Percentiles rank a stretch among this genome's conserved stretches.
Evolutionary conservation across 805 yeast species (phyloP).

Genomic region (Saturnispora sekii): DNA sequence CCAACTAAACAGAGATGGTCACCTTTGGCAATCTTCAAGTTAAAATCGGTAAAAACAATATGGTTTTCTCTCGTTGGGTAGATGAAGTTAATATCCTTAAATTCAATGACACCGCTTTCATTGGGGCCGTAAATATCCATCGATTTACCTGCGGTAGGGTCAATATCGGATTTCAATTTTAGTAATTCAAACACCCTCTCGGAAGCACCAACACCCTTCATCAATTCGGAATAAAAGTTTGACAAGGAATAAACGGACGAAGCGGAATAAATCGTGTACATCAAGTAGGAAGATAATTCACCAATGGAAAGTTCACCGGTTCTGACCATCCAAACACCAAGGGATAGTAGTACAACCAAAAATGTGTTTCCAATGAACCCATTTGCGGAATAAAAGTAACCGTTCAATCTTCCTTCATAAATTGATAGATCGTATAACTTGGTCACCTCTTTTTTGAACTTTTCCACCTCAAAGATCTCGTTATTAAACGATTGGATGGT

Average conservation of each 20-base stretch:
- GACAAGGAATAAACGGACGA: constrained; percentile 87
- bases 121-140: constrained; percentile 17
- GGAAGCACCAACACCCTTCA: constrained; percentile 98
- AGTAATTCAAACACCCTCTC: constrained; percentile 81
- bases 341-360: constrained; percentile 61
- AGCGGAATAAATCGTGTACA: constrained; percentile 93
- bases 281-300: constrained; percentile 83
- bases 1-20: constrained; percentile 90
- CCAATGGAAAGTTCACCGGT: constrained; percentile 74
- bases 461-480: constrained; percentile 65
- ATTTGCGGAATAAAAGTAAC: constrained; percentile 66
- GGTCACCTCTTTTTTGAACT: constrained; percentile 64
- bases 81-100: constrained; percentile 54
- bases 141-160: constrained; percentile 52
- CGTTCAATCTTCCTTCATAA: constrained; percentile 71
- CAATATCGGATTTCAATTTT: constrained; percentile 65
- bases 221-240: constrained; percentile 82
- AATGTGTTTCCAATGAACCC: constrained; percentile 80
- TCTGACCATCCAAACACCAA: constrained; percentile 77
- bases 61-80: constrained; percentile 82
- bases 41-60: constrained; percentile 50
- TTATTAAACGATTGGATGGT: constrained; percentile 90
- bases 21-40: constrained; percentile 60
- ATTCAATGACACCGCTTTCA: constrained; percentile 47
- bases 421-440: constrained; percentile 57